Conservation (phyloP, 306 rosid species). For the Leucaena leucocephala region DNA sequence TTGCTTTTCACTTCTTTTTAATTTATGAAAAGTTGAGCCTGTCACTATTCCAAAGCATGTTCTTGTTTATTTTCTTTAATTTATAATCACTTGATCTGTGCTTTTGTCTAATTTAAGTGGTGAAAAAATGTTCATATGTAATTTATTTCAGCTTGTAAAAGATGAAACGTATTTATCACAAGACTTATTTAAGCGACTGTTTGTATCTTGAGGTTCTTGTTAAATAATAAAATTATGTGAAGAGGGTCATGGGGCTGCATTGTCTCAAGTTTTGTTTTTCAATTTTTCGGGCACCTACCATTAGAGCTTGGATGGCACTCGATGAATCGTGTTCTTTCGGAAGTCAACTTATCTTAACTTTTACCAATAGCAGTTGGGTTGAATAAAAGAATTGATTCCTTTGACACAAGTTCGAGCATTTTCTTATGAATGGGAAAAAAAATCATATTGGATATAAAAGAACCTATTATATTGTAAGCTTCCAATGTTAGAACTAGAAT, state of each 20-base stretch:
- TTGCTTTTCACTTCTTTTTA: constrained; percentile 39
- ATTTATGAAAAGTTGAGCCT: constrained; percentile 50
- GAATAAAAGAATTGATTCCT: too few species aligned
- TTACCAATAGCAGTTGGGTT: too few species aligned
- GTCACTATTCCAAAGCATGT: constrained; percentile 36
- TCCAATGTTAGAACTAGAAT: background rate
- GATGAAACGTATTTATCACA: constrained; percentile 33
- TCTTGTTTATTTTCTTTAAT: constrained; percentile 50
- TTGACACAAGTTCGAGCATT: too few species aligned
- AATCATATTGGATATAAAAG: too few species aligned
- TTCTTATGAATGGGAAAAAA: too few species aligned
- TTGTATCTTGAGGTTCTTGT: constrained; percentile 29
- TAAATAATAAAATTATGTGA: constrained; percentile 30
- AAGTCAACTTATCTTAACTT: too few species aligned
- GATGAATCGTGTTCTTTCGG: too few species aligned
- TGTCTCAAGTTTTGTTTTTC: background rate
- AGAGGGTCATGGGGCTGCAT: background rate
- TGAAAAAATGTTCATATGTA: constrained; percentile 63
- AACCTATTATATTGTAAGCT: background rate
- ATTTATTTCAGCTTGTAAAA: constrained; percentile 58
- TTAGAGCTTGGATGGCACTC: too few species aligned
- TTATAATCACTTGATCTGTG: constrained; percentile 58
- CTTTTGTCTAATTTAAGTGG: constrained; percentile 57
- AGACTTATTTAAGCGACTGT: constrained; percentile 40
- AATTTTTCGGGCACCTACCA: too few species aligned